Percentiles rank a stretch among this genome's conserved stretches.
phyloP scores from a whole-genome alignment of 352 stramenopile species.

The Elongisporangium undulatum region DNA sequence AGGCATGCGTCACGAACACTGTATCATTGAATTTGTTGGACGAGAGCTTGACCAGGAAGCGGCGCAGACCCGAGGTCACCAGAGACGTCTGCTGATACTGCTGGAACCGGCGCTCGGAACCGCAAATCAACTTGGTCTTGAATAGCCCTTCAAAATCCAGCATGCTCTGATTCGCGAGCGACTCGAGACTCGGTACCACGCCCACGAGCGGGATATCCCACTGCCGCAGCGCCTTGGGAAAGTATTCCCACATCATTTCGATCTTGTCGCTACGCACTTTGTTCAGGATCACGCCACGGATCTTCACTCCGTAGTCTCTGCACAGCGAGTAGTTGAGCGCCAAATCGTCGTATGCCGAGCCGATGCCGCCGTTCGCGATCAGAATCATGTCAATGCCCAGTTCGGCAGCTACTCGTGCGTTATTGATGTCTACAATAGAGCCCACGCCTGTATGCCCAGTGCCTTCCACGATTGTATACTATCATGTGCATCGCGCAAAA shows the following conservation, averaged over 20 bases:
- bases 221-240: constrained; percentile 76
- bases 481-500: not conserved
- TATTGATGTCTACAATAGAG: constrained; percentile 95
- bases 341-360: constrained; percentile 91
- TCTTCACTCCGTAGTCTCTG: constrained; percentile 88
- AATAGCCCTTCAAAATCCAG: constrained; percentile 90
- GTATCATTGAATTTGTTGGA: constrained; percentile 69
- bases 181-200: constrained; percentile 76
- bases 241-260: constrained; percentile 85
- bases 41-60: constrained; percentile 83
- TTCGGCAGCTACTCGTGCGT: constrained; percentile 91
- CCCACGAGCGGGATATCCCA: constrained; percentile 82
- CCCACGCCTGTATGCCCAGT: constrained; percentile 95
- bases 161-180: constrained; percentile 80
- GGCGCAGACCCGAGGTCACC: constrained; percentile 80
- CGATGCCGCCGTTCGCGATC: constrained; percentile 95
- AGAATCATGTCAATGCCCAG: constrained; percentile 93
- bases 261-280: constrained; percentile 87
- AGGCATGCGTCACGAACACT: constrained; percentile 88
- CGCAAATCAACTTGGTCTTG: constrained; percentile 56
- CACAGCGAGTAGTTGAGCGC: constrained; percentile 93
- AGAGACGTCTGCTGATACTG: constrained; percentile 76
- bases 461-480: constrained; percentile 82
- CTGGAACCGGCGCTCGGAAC: constrained; percentile 51
- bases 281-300: constrained; percentile 96